These are phyloP conservation scores for Stevia rebaudiana DNA, from an alignment of 140 eudicot species.

Conservation along the genomic window DNA sequence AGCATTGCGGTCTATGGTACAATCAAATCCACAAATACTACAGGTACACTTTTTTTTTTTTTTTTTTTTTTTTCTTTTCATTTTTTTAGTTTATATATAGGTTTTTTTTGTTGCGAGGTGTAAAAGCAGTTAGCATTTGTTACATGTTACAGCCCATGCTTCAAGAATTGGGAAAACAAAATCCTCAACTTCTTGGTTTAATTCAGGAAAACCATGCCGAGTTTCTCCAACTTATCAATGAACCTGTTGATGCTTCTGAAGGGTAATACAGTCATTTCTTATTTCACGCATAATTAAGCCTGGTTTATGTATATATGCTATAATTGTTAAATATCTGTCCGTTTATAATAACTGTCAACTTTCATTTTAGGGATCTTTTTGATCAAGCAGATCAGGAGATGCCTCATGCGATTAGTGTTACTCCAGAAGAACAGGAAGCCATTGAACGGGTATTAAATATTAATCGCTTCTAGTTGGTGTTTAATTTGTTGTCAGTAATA, in stretches of 20 bases:
- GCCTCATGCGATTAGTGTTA: conserved; percentile 90
- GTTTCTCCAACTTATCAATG: conserved; percentile 84
- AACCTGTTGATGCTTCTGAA: conserved; percentile 90
- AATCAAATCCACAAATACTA: conserved; percentile 83
- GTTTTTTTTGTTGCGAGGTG: conserved; percentile 2
- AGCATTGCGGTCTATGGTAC: conserved; percentile 87
- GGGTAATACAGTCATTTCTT: conserved; percentile 36
- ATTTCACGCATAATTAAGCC: not conserved
- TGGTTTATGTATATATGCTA: not conserved
- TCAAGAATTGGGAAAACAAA: conserved; percentile 95
- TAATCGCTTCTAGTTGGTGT: conserved; percentile 4
- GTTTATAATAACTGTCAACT: not conserved
- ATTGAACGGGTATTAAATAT: conserved; percentile 87
- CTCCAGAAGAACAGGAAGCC: conserved; percentile 94
- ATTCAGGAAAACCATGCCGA: conserved; percentile 93
- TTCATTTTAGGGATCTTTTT: conserved; percentile 66
- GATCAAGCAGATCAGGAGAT: conserved; percentile 88
- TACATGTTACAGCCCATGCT: conserved; percentile 82
- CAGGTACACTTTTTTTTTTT: conserved; percentile 40
- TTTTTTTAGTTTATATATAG: not conserved
- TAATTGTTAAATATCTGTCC: not conserved
- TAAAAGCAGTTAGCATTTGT: conserved; percentile 6
- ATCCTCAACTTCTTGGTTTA: conserved; percentile 73
- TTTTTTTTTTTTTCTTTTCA: not conserved
- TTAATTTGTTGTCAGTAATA: not conserved